Evolutionary conservation across 176 grass and related monocot genomes (phyloP).

Genomic region (Rhynchospora tenuis): DNA sequence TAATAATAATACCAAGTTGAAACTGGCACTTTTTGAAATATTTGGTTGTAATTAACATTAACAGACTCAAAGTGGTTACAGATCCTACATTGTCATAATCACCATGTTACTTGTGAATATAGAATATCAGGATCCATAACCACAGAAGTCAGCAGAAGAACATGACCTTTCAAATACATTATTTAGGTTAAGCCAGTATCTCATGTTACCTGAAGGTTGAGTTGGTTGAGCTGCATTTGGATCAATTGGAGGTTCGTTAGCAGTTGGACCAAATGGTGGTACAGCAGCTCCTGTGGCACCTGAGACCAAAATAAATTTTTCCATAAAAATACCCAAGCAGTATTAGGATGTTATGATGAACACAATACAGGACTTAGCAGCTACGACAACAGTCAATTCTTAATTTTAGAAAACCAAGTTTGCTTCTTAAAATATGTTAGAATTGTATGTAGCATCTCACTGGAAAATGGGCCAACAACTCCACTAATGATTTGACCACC

Average conservation of each 20-base stretch:
- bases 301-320: not conserved
- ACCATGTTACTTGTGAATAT: not conserved
- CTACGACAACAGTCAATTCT: not conserved
- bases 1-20: not conserved
- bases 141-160: not conserved
- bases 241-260: not conserved
- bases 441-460: conserved; percentile 47
- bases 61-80: not conserved
- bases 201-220: conserved; percentile 18
- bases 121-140: not conserved
- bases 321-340: not conserved
- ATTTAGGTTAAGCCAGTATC: not conserved
- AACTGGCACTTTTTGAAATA: not conserved
- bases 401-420: conserved; percentile 5
- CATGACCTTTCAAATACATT: not conserved
- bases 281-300: conserved; percentile 9
- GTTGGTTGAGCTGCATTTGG: conserved; percentile 11
- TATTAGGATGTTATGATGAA: not conserved
- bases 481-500: conserved; percentile 50
- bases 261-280: not conserved
- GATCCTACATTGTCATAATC: not conserved
- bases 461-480: conserved; percentile 52
- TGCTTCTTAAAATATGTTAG: conserved; percentile 23
- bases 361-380: not conserved
- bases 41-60: not conserved